Percentiles rank a stretch among this genome's conserved stretches.
Evolutionary conservation across 108 stramenopile species (phyloP).

Genomic region (Schizochytrium sp.): DNA sequence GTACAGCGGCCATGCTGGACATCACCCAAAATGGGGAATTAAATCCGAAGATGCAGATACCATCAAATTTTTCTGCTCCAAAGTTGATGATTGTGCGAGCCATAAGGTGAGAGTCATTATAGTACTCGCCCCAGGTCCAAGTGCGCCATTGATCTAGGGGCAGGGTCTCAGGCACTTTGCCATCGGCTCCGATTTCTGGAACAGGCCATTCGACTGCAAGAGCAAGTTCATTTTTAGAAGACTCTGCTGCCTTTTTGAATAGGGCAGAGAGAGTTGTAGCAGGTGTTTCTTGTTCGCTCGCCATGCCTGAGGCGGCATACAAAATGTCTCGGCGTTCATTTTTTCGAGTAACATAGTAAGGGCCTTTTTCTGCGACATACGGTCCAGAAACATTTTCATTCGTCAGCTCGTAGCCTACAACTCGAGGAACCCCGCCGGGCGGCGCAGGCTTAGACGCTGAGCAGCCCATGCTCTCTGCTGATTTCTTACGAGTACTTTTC

Average conservation of each 20-base stretch:
- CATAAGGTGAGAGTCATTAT: constrained; percentile 67
- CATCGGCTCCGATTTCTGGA: constrained; percentile 5
- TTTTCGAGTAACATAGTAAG: constrained; percentile 26
- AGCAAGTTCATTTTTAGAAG: not conserved
- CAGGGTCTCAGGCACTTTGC: not conserved
- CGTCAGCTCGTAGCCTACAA: constrained; percentile 27
- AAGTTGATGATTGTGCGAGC: constrained; percentile 78
- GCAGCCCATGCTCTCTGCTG: constrained; percentile 2
- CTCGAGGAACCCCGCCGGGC: constrained; percentile 10
- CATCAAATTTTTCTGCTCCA: constrained; percentile 75
- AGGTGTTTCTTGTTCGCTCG: not conserved
- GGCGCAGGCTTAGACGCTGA: not conserved
- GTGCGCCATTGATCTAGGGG: constrained; percentile 65
- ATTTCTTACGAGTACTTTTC: not conserved
- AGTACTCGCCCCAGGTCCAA: constrained; percentile 75
- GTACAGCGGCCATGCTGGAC: constrained; percentile 76
- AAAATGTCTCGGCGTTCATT: not conserved
- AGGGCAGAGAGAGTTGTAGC: constrained; percentile 11
- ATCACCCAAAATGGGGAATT: constrained; percentile 79
- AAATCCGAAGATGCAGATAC: constrained; percentile 82
- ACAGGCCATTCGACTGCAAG: constrained; percentile 41
- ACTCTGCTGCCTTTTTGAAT: constrained; percentile 20
- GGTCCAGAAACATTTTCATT: not conserved
- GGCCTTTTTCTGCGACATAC: constrained; percentile 23
- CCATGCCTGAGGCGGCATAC: constrained; percentile 5